Evolutionary conservation across 495 filamentous ascomycete genomes (phyloP).

Genomic region (Bombardia bombarda): DNA sequence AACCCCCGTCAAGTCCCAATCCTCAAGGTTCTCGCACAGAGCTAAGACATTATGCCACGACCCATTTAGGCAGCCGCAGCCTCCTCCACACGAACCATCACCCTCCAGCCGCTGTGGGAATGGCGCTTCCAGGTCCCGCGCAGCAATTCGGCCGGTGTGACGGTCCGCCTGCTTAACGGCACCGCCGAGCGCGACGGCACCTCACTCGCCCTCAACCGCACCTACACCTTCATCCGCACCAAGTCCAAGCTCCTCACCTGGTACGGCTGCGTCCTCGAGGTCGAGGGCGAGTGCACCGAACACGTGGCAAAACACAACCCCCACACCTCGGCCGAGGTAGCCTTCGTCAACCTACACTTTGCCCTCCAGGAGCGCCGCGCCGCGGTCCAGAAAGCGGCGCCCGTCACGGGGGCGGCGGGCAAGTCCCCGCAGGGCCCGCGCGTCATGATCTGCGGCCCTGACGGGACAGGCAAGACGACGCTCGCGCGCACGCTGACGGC

Average conservation of each 20-base stretch:
- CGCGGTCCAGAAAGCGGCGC: neutral
- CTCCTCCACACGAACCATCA: conserved; percentile 21
- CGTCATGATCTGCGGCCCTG: conserved; percentile 76
- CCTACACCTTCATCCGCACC: conserved; percentile 73
- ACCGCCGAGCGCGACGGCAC: conserved; percentile 94
- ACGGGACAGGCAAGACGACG: conserved; percentile 78
- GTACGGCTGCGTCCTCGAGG: conserved; percentile 78
- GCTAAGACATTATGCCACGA: neutral
- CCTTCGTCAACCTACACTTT: conserved; percentile 82
- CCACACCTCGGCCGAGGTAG: conserved; percentile 78
- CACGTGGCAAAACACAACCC: conserved; percentile 52
- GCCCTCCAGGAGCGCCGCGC: conserved; percentile 54
- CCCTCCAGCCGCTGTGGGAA: conserved; percentile 52
- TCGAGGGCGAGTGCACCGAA: conserved; percentile 42
- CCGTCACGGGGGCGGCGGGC: neutral
- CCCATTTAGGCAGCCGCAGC: conserved; percentile 5
- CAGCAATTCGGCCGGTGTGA: conserved; percentile 26
- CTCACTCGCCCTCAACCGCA: conserved; percentile 73
- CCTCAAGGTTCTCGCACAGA: no score
- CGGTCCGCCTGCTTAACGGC: conserved; percentile 55
- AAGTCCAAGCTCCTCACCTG: conserved; percentile 88
- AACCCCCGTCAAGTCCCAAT: no score
- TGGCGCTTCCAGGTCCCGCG: conserved; percentile 89
- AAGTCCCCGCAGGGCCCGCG: conserved; percentile 43
- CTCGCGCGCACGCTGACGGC: conserved; percentile 72